Conservation (phyloP, 2,329 filamentous ascomycete genomes). For the Bisporella sp. region DNA sequence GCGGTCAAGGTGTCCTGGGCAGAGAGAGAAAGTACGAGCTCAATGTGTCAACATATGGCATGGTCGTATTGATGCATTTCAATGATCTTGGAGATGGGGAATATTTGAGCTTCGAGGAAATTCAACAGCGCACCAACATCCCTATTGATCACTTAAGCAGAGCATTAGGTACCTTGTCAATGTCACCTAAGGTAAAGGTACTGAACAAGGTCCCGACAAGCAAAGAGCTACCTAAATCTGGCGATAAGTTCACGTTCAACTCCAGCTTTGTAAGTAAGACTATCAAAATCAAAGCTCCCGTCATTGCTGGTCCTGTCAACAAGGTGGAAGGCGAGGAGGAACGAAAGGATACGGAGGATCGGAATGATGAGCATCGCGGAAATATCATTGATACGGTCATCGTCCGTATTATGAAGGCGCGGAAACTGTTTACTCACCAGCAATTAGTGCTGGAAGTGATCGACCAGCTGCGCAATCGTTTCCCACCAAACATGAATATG, state of each 20-base stretch:
- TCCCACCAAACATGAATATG: slow-evolving; percentile 69
- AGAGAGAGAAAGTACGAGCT: slow-evolving; percentile 77
- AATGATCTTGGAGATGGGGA: slow-evolving; percentile 60
- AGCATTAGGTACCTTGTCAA: slow-evolving; percentile 73
- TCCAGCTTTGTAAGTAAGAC: slow-evolving; percentile 73
- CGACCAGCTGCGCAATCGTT: slow-evolving; percentile 58
- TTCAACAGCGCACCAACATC: slow-evolving; percentile 76
- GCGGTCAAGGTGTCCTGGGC: slow-evolving; percentile 57
- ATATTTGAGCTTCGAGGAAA: slow-evolving; percentile 62
- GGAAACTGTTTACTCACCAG: slow-evolving; percentile 64
- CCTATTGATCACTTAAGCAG: slow-evolving; percentile 65
- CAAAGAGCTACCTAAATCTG: slow-evolving; percentile 63
- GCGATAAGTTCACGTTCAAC: slow-evolving; percentile 80
- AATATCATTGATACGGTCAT: slow-evolving; percentile 71
- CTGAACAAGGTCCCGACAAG: slow-evolving; percentile 73
- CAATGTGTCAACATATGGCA: slow-evolving; percentile 86
- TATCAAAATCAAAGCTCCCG: slow-evolving; percentile 82
- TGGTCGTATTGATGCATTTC: slow-evolving; percentile 85
- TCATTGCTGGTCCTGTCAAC: slow-evolving; percentile 68
- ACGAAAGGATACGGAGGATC: slow-evolving; percentile 65
- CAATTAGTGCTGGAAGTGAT: slow-evolving; percentile 67
- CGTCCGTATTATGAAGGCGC: slow-evolving; percentile 79
- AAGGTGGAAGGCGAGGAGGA: slow-evolving; percentile 74
- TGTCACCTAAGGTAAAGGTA: slow-evolving; percentile 76
- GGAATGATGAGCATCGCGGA: slow-evolving; percentile 64